phyloP scores from a whole-genome alignment of 208 protist genomes.

The Sergeia podlipaevii region DNA sequence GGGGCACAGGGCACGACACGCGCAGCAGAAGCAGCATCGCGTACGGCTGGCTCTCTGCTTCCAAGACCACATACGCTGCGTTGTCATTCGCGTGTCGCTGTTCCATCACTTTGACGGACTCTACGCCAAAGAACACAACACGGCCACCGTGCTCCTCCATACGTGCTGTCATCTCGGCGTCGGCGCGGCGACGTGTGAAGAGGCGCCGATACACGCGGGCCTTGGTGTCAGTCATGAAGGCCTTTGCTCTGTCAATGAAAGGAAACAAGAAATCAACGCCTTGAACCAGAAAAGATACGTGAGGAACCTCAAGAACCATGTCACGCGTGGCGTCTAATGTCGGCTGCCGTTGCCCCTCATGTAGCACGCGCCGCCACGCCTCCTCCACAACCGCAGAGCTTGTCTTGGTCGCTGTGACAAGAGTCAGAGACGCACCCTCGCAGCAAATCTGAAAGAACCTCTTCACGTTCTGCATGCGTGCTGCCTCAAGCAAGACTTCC shows the following conservation, averaged over 20 bases:
- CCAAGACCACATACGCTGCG: too few relatives aligned
- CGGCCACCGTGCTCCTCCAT: not conserved
- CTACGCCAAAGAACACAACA: not conserved
- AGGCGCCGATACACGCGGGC: not conserved
- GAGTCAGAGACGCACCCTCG: not conserved
- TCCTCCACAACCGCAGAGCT: not conserved
- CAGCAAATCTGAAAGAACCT: not conserved
- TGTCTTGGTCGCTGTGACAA: not conserved
- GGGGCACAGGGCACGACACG: too few relatives aligned
- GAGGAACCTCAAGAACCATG: not conserved
- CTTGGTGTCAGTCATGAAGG: not conserved
- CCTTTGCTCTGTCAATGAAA: not conserved
- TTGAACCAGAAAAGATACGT: not conserved
- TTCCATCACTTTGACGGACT: not conserved
- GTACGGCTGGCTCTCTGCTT: too few relatives aligned
- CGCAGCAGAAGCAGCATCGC: too few relatives aligned
- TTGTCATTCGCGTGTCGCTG: too few relatives aligned
- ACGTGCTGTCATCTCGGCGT: not conserved
- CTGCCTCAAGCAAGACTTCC: too few relatives aligned
- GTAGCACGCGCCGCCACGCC: not conserved
- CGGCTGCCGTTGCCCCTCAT: too few relatives aligned
- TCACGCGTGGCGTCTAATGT: too few relatives aligned
- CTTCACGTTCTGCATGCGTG: not conserved
- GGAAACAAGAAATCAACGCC: slow-evolving; percentile 2
- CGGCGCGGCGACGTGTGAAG: not conserved